Evolutionary conservation across 257 asterid species (phyloP), one percentile per base, ranked within the genome.

Genomic region (Nicotiana tabacum): DNA sequence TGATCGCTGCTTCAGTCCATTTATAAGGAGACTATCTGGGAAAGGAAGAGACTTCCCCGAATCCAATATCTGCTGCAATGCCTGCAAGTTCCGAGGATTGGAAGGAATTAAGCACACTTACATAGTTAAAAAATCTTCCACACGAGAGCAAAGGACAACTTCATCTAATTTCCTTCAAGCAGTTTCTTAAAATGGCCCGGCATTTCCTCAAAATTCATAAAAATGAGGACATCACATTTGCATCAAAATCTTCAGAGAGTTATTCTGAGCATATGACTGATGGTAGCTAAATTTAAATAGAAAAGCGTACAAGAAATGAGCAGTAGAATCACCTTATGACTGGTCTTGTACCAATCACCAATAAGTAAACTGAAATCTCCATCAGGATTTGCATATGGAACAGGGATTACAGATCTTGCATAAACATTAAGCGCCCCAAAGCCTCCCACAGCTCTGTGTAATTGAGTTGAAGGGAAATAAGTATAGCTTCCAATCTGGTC

Each of bases 401-500:
- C 93, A 1, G 97, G 88, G 69, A 93, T 93, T 46, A 91, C 97
- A 12, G 97, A 91, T 86, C 97, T 88, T 3, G 97, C 92, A 68
- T 86, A 86, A 77, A 92, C 88, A 55, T 90, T 93, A 30, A 93
- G 87, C 0, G 93, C 92, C 6, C 97, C 97, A 51, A 91, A 93
- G 0, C 94, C 97, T 74, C 97, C 97, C 11, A 90, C 88, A 72
- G 95, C 95, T 86, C 91, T 83, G 90, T 93, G 97, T 91, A 93
- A 90, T 46, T 85, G 90, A 79, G 95, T 93, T 13, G 97, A 93
- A 11, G 97, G 95, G 24, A 93, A 93, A 84, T 93, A 93, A 0
- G 90, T 89, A 88, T 91, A 93, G 91, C 97, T 93, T 48, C 97
- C 97, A 56, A 93, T 93, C 80, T 93, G 97, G 83, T 93, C 97